Conservation (phyloP, 2,329 filamentous ascomycete species). For the Trichoderma atrobrunneum region DNA sequence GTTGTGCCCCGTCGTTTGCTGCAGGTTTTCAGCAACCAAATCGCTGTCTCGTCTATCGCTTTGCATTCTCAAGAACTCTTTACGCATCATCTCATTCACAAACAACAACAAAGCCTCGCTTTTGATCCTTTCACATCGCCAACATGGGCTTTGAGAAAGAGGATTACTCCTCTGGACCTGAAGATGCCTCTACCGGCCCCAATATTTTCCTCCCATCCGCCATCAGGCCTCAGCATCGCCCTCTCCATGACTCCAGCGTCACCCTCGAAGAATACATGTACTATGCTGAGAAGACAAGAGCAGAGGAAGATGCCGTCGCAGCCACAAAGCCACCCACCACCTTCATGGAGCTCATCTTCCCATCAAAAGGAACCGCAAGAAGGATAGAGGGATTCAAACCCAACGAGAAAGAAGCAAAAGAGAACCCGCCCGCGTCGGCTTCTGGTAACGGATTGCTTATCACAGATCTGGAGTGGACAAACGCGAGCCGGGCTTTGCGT, state of each 20-base stretch:
- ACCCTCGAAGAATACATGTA: constrained; percentile 30
- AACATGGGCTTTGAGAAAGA: constrained; percentile 3
- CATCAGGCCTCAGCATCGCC: constrained; percentile 16
- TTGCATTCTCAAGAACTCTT: neutral
- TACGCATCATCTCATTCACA: neutral
- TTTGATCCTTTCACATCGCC: neutral
- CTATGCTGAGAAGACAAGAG: constrained; percentile 27
- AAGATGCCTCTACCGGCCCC: neutral
- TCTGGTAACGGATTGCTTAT: constrained; percentile 17
- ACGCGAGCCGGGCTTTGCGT: constrained; percentile 31
- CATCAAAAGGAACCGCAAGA: constrained; percentile 12
- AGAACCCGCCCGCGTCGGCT: neutral
- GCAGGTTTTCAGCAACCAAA: neutral
- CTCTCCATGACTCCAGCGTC: constrained; percentile 25
- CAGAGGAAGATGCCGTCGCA: constrained; percentile 22
- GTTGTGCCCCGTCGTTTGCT: neutral
- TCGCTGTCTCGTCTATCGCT: neutral
- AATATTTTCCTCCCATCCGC: neutral
- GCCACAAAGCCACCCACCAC: neutral
- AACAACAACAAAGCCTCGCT: neutral
- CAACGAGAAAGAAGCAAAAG: neutral
- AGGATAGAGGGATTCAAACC: constrained; percentile 14
- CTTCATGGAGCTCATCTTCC: neutral
- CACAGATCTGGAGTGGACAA: constrained; percentile 43
- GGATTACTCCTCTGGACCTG: constrained; percentile 7